Evolutionary conservation across 495 filamentous ascomycete genomes (phyloP), one percentile per base, ranked within the genome.

Genomic region (Lasiosphaeria miniovina): DNA sequence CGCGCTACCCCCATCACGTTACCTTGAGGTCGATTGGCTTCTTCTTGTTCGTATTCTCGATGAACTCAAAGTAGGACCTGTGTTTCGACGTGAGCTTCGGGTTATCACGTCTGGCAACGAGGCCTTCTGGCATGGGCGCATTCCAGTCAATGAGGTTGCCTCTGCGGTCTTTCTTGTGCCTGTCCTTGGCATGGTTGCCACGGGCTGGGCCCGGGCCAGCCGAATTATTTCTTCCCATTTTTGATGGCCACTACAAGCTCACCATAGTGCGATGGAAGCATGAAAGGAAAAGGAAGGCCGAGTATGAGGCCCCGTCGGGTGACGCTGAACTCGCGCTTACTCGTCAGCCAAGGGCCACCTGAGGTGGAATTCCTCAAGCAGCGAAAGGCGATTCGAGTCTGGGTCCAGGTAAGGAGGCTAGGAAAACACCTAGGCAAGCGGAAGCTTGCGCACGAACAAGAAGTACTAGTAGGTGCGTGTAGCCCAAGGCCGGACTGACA

Each of bases 41-140:
- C 68, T 84, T 83, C 71, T 80, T 83, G 50, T 82, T 76, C 49
- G 74, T 71, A 59, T 83, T 84, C 57, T 83, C 78, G 51, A 82
- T 72, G 49, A 79, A 75, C 64, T 84, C 82, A 58, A 80, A 82
- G 52, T 76, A 81, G 11, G 81, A 75, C 63, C 79, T 76, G 63
- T 83, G 75, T 62, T 79, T 82, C 51, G 75, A 70, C 50, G 71
- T 81, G 12, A 72, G 59, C 45, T 60, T 51, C n/a, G 73, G 73
- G 40, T 50, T 52, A 40, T 68, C 68, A 24, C 55, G 70, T 36
- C 60, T 62, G 3, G 70, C 73, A 45, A 61, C 61, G 49, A 74
- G 54, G 36, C 62, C 68, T 35, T 68, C 65, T 8, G 68, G 72
- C n/a, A 66, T 36, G 6, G 73, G 71, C 2, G 68, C 68, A 7